Base-by-base conservation (phyloP, 2,329 filamentous ascomycete genomes). In the Didymella lethalis region DNA sequence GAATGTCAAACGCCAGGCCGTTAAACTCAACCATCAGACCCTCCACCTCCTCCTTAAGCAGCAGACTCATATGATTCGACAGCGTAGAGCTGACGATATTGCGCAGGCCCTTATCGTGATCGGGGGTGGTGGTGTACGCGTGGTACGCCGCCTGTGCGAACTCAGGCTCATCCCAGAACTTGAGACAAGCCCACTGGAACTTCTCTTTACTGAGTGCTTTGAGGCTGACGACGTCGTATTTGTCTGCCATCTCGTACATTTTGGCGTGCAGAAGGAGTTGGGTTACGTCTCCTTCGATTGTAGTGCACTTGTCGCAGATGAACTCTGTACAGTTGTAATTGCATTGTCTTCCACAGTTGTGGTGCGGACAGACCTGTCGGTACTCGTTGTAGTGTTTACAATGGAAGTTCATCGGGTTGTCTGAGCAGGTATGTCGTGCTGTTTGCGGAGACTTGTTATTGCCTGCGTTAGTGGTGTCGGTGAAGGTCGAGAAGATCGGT, bases 81-180 rank as follows among this genome's bases (percentile, higher is more conserved):
- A 38, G 18, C 7, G 36, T 38, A 4, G 4, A 18, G 36, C 36
- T 18, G 18, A 38, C 18, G 36, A 38, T 8, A 8, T 8, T 38
- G 36, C 36, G 36, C 40, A 48, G n/a, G 34, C 66, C 71, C 25
- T 67, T 72, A 54, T 76, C 70, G 1, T 57, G 11, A 11, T 69
- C 59, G 1, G 64, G 67, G 7, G 72, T 75, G 1, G 63, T 62
- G 11, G 59, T 60, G 32, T 71, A 75, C 2, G 45, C 57, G 38
- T 61, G 45, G 11, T 67, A 46, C 20, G 71, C 71, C 2, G 72
- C 67, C 32, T 61, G 59, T 2, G 67, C 50, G 16, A 76, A 63
- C 11, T 67, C 64, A 5, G 45, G 6, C 3, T 66, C 53, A 36
- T 73, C 63, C 66, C 64, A 70, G 43, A 43, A 53, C 12, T 23